Base-by-base conservation (phyloP, 1,139 yeast species). In the Pneumocystis oryctolagi region DNA sequence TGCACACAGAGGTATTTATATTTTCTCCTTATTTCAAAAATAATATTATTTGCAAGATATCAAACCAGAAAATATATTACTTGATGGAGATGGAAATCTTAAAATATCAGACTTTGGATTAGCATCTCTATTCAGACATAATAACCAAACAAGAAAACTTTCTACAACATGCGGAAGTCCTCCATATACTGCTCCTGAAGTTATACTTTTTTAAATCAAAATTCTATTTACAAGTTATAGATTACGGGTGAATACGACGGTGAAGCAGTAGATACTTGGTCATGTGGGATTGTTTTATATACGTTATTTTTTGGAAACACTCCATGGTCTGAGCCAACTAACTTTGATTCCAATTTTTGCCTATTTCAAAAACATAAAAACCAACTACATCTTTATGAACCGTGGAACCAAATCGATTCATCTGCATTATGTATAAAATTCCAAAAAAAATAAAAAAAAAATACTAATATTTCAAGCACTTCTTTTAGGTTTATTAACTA, bases 31-130 rank as follows among this genome's bases (percentile, higher is more conserved):
- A 59, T 4, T 39, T 6, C 12, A 20, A 34, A 39, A 34, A 20
- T 42, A 42, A 42, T 16, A 42, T 20, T n/a, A 42, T 42, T 20
- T 8, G 9, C 16, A 37, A 32, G 69, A 89, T 71, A 86, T 89
- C 64, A 89, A 89, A 71, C 96, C 96, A 0, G 96, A 89, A 70
- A 89, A 89, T 70, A 82, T 89, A n/a, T 76, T 89, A 40, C 75
- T 89, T 25, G 96, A 89, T 70, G 75, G 75, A 35, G 80, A 80
- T 63, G 84, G 83, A 4, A 85, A 85, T 69, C 72, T 84, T 67
- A 84, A 84, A 69, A 72, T 84, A 20, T 83, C 86, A 1, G 89
- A 84, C 71, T 84, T 84, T 72, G 89, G 89, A 0, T 72, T 84
- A 14, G 87, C 88, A 0, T 78, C 84, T 37, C 80, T 82, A 30